phyloP scores from a whole-genome alignment of 108 stramenopile genomes.

The Cyclotella atomus region DNA sequence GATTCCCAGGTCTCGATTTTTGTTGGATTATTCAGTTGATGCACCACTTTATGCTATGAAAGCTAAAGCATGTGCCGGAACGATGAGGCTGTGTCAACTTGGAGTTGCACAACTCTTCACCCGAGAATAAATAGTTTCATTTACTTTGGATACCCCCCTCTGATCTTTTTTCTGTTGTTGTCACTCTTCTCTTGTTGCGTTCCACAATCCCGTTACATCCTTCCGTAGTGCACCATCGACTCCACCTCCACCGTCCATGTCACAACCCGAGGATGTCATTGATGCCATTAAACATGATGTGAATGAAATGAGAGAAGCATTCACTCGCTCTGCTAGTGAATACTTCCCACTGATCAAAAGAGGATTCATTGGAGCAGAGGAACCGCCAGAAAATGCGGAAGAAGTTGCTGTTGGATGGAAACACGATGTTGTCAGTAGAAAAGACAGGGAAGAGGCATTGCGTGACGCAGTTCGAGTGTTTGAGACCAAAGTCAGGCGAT shows the following conservation, averaged over 20 bases:
- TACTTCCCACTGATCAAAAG: constrained; percentile 87
- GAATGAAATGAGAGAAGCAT: constrained; percentile 30
- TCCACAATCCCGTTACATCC: too few relatives aligned
- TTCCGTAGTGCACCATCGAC: background rate
- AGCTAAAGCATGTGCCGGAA: background rate
- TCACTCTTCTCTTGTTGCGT: too few relatives aligned
- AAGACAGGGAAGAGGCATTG: constrained; percentile 82
- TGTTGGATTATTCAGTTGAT: background rate
- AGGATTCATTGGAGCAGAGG: constrained; percentile 64
- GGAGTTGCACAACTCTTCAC: background rate
- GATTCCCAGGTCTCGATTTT: background rate
- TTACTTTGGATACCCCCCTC: too few relatives aligned
- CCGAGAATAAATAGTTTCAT: background rate
- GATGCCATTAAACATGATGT: constrained; percentile 6
- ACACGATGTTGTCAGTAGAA: constrained; percentile 75
- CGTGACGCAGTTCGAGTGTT: constrained; percentile 82
- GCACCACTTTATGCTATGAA: background rate
- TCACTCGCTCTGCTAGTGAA: constrained; percentile 53
- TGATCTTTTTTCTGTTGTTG: too few relatives aligned
- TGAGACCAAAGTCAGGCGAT: constrained; percentile 75
- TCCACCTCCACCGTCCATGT: background rate
- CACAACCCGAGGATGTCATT: constrained; percentile 17
- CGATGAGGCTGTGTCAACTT: background rate
- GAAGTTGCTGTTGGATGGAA: constrained; percentile 85
- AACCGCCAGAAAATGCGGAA: constrained; percentile 55